These are phyloP conservation scores for Anisodus tanguticus DNA, from an alignment of 257 asterid species.

Conservation along the genomic window DNA sequence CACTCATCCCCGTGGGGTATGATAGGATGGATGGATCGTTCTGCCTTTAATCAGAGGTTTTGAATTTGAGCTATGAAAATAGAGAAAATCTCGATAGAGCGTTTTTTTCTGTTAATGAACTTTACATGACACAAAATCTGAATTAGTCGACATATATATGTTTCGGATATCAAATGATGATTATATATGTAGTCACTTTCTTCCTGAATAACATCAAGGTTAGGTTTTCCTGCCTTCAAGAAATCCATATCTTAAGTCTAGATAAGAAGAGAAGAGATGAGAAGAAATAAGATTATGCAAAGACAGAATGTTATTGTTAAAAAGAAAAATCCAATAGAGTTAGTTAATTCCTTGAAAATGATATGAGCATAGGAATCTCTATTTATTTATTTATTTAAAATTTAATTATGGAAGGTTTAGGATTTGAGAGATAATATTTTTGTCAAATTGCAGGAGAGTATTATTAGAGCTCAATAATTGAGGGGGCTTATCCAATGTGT, in stretches of 20 bases:
- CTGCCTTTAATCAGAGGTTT: neutral
- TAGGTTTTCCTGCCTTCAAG: neutral
- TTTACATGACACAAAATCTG: fast-evolving
- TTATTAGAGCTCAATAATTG: constrained; percentile 45
- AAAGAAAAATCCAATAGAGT: neutral
- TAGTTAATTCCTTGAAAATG: neutral
- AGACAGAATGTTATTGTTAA: neutral
- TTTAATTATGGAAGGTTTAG: neutral
- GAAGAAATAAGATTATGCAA: neutral
- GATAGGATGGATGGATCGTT: neutral
- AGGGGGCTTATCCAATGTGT: constrained; percentile 40
- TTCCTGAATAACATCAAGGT: neutral
- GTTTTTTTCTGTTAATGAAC: neutral
- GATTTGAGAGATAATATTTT: neutral
- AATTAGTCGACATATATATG: neutral
- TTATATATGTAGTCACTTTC: neutral
- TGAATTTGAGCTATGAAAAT: neutral
- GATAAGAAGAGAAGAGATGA: neutral
- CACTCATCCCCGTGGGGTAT: neutral
- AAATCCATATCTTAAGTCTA: neutral
- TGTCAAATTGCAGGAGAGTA: constrained; percentile 36
- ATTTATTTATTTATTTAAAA: neutral
- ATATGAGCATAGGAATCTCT: neutral
- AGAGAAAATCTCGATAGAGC: fast-evolving
- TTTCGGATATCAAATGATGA: neutral